A percentile compares a stretch with the other conserved stretches of the same genome.
These are phyloP conservation scores for Aquanectria penicillioides DNA, from an alignment of 2,329 filamentous ascomycete species.

Conservation along the genomic window DNA sequence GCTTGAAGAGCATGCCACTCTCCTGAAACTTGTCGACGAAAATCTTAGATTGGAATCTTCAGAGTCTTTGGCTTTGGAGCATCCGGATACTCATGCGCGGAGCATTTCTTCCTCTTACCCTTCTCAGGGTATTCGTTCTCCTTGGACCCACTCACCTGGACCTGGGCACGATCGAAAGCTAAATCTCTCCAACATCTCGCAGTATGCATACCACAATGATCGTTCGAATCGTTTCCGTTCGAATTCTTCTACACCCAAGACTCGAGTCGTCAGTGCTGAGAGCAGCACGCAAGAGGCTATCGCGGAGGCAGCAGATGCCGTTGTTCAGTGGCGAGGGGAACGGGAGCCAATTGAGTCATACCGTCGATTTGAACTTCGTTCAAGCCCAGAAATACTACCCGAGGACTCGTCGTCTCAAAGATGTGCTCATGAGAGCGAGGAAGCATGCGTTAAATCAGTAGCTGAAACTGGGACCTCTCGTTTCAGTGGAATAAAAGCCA, in stretches of 20 bases:
- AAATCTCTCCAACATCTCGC: conserved; percentile 42
- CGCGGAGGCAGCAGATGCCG: conserved; percentile 38
- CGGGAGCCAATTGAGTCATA: conserved; percentile 34
- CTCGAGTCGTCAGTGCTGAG: conserved; percentile 16
- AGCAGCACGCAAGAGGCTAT: conserved; percentile 33
- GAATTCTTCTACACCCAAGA: conserved; percentile 35
- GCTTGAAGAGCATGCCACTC: conserved; percentile 29
- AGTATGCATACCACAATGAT: conserved; percentile 43
- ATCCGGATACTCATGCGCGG: conserved; percentile 22
- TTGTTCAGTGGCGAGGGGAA: conserved; percentile 42
- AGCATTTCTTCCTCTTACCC: conserved; percentile 47
- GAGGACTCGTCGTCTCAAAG: conserved; percentile 23
- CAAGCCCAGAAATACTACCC: conserved; percentile 40
- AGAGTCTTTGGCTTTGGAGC: conserved; percentile 23
- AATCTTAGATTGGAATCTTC: conserved; percentile 22
- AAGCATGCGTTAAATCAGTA: neutral
- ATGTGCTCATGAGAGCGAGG: neutral
- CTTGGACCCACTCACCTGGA: conserved; percentile 42
- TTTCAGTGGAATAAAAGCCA: conserved; percentile 6
- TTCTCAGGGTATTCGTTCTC: conserved; percentile 32
- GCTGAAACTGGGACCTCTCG: neutral
- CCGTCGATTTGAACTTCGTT: conserved; percentile 39
- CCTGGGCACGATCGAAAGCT: conserved; percentile 28
- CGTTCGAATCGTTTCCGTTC: conserved; percentile 44
- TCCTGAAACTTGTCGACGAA: conserved; percentile 30